Evolutionary conservation across 1,284 basidiomycete species (phyloP).

Genomic region (Grifola frondosa): DNA sequence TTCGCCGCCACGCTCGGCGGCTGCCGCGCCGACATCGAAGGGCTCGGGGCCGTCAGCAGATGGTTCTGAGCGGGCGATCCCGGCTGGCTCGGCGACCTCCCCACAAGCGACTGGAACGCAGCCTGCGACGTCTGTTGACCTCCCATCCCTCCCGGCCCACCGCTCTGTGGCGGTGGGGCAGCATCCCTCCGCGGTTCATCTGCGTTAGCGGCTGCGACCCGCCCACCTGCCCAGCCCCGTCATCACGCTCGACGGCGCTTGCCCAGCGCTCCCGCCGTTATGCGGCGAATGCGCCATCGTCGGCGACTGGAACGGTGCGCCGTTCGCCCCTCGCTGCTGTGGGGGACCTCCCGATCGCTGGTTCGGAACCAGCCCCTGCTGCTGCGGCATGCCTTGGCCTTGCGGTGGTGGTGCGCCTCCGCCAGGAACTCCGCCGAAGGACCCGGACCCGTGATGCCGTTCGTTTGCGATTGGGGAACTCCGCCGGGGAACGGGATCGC

Average conservation of each 20-base stretch:
- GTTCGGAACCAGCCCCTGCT: conserved; percentile 24
- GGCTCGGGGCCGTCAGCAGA: conserved; percentile 53
- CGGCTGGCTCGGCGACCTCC: conserved; percentile 56
- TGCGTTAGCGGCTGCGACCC: conserved; percentile 41
- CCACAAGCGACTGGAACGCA: conserved; percentile 36
- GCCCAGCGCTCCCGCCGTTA: conserved; percentile 29
- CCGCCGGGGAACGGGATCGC: conserved; percentile 15
- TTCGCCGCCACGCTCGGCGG: conserved; percentile 31
- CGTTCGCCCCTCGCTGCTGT: conserved; percentile 40
- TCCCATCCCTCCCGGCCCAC: conserved; percentile 34
- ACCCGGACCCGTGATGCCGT: conserved; percentile 42
- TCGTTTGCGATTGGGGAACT: conserved; percentile 17
- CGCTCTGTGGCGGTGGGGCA: conserved; percentile 53
- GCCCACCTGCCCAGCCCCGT: conserved; percentile 49
- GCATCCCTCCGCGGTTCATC: conserved; percentile 47
- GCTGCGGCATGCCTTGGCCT: conserved; percentile 15
- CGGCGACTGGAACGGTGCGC: conserved; percentile 42
- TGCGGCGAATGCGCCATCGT: conserved; percentile 43
- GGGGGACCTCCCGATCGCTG: conserved; percentile 34
- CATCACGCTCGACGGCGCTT: conserved; percentile 32
- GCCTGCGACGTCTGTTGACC: conserved; percentile 42
- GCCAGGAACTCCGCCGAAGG: conserved; percentile 21
- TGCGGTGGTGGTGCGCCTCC: conserved; percentile 20
- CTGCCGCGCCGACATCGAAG: conserved; percentile 49
- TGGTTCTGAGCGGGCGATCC: conserved; percentile 46